Conservation (phyloP, 805 yeast species). For the Sungouiella blattae region DNA sequence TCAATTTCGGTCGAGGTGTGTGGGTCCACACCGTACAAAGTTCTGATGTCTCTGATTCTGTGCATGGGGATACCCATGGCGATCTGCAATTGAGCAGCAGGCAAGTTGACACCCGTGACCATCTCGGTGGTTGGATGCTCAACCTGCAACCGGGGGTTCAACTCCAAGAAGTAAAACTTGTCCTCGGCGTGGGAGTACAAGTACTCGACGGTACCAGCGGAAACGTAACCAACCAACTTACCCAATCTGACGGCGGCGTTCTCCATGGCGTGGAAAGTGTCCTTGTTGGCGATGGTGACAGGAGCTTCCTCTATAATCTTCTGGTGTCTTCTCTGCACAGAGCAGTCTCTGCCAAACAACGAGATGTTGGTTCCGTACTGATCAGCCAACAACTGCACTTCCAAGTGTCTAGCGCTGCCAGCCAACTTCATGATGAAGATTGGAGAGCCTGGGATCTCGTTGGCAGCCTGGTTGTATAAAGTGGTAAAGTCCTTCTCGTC, state of each 20-base stretch:
- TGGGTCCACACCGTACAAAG: conserved; percentile 93
- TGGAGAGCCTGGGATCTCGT: conserved; percentile 98
- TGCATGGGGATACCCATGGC: conserved; percentile 99
- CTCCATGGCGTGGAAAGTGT: conserved; percentile 89
- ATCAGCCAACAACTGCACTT: conserved; percentile 96
- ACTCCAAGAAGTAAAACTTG: conserved; percentile 92
- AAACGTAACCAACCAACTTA: conserved; percentile 93
- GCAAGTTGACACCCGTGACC: conserved; percentile 98
- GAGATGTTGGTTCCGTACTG: conserved; percentile 98
- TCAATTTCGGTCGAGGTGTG: conserved; percentile 87
- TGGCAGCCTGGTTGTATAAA: conserved; percentile 88
- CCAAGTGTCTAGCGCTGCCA: conserved; percentile 96
- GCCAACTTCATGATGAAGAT: conserved; percentile 97
- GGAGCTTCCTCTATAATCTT: conserved; percentile 99
- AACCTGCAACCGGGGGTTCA: conserved; percentile 97
- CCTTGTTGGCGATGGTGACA: conserved; percentile 85
- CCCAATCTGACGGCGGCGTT: conserved; percentile 97
- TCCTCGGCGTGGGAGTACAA: conserved; percentile 91
- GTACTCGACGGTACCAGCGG: conserved; percentile 99
- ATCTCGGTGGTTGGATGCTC: conserved; percentile 99
- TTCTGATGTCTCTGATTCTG: conserved; percentile 87
- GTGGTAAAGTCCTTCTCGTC: conserved; percentile 71
- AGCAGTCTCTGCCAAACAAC: conserved; percentile 97
- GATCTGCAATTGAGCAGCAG: conserved; percentile 97
- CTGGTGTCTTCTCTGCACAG: conserved; percentile 99